A percentile compares a stretch with the other conserved stretches of the same genome.
phyloP scores from a whole-genome alignment of 2,329 filamentous ascomycete genomes.

The Epichloe gansuensis region DNA sequence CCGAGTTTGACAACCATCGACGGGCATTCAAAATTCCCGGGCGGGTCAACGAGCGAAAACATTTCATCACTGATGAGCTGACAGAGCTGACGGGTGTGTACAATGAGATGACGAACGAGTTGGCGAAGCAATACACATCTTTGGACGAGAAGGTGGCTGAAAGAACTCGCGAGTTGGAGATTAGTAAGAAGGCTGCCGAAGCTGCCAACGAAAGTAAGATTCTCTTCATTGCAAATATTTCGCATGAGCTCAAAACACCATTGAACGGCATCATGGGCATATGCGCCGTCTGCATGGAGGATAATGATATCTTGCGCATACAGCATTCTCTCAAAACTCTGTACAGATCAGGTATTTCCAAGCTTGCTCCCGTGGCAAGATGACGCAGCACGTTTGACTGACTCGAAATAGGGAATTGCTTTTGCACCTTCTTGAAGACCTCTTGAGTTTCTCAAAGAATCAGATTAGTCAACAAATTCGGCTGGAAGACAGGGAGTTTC shows the following conservation, averaged over 20 bases:
- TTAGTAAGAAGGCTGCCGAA: slow-evolving; percentile 84
- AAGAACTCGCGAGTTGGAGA: slow-evolving; percentile 71
- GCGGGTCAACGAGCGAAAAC: slow-evolving; percentile 64
- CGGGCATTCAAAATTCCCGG: slow-evolving; percentile 71
- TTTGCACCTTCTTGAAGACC: slow-evolving; percentile 75
- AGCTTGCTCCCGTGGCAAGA: neutral
- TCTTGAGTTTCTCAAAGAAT: slow-evolving; percentile 89
- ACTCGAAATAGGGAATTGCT: slow-evolving; percentile 50
- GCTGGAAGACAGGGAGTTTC: slow-evolving; percentile 76
- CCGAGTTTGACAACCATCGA: slow-evolving; percentile 24
- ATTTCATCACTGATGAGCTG: slow-evolving; percentile 69
- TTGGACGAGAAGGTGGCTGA: slow-evolving; percentile 77
- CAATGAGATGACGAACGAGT: slow-evolving; percentile 87
- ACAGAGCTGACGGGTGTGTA: slow-evolving; percentile 77
- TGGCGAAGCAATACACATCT: slow-evolving; percentile 73
- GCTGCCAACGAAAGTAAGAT: slow-evolving; percentile 97
- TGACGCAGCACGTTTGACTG: neutral
- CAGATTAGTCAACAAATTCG: slow-evolving; percentile 77
- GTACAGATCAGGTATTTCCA: slow-evolving; percentile 41
- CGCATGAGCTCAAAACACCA: slow-evolving; percentile 78
- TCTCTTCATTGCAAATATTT: slow-evolving; percentile 92
- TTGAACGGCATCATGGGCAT: slow-evolving; percentile 93
- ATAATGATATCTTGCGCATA: slow-evolving; percentile 65
- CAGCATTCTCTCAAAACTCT: slow-evolving; percentile 78
- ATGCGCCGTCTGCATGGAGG: slow-evolving; percentile 86